These are phyloP conservation scores for Pseudozyma thailandica DNA, from an alignment of 1,284 basidiomycete species.

Conservation along the genomic window DNA sequence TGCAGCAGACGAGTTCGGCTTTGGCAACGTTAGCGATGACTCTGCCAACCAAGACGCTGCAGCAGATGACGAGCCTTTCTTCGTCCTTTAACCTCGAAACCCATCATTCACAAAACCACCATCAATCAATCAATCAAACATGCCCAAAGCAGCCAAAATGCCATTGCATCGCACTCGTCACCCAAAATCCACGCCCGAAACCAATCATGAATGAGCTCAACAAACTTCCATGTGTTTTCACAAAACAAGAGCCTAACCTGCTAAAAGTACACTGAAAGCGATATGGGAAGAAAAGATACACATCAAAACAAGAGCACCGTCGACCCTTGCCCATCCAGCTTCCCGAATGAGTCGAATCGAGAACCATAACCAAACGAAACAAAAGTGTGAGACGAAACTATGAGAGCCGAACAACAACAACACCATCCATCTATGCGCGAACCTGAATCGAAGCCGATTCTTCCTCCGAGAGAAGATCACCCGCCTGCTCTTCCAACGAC, in stretches of 20 bases:
- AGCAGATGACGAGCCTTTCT: slow-evolving; percentile 28
- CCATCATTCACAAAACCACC: neutral
- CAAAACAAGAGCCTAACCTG: no score
- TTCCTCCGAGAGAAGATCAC: neutral
- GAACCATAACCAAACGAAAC: neutral
- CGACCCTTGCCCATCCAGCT: no score
- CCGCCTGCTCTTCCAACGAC: slow-evolving; percentile 8
- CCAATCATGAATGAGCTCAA: no score
- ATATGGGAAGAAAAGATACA: no score
- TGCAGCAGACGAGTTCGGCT: no score
- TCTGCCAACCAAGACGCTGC: neutral
- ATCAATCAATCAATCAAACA: neutral
- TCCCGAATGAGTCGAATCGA: no score
- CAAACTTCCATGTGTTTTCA: no score
- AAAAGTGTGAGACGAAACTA: neutral
- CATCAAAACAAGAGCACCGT: no score
- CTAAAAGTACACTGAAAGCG: slow-evolving; percentile 16
- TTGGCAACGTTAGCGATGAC: neutral
- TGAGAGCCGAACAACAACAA: neutral
- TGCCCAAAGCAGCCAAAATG: no score
- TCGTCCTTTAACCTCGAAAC: slow-evolving; percentile 18
- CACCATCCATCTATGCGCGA: neutral
- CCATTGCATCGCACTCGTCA: no score
- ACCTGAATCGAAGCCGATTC: slow-evolving; percentile 15
- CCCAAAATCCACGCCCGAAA: no score